Evolutionary conservation across 306 rosid genomes (phyloP).

Genomic region (Urtica urens): DNA sequence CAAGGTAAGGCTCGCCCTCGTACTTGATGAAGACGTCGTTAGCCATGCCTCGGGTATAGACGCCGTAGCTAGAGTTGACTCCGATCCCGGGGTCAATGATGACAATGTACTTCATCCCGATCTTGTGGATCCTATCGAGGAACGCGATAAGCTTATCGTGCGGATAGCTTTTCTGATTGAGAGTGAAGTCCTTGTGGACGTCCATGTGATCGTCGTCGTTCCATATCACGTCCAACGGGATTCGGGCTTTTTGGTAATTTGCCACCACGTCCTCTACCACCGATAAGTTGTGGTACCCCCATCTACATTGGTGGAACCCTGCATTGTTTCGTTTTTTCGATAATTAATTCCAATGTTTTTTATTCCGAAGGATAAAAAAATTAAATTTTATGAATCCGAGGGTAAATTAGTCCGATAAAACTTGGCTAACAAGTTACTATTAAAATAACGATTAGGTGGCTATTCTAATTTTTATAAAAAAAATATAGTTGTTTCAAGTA

Average conservation of each 20-base stretch:
- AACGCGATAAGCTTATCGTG: constrained; percentile 76
- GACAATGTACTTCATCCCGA: constrained; percentile 89
- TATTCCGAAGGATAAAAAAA: no score
- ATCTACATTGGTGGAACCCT: constrained; percentile 99
- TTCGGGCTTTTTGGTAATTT: constrained; percentile 69
- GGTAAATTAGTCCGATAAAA: no score
- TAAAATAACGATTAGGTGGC: no score
- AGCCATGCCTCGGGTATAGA: constrained; percentile 61
- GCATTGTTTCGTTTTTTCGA: no score
- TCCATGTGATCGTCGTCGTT: constrained; percentile 97
- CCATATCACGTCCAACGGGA: constrained; percentile 96
- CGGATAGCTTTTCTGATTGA: constrained; percentile 53
- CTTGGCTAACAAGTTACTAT: no score
- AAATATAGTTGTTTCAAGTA: no score
- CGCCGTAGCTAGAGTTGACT: constrained; percentile 64
- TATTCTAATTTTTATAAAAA: no score
- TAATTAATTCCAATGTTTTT: no score
- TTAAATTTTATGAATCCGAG: no score
- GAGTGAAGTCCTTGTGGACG: constrained; percentile 73
- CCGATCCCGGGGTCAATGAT: constrained; percentile 79
- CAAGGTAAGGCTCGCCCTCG: constrained; percentile 73
- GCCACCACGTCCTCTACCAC: constrained; percentile 91
- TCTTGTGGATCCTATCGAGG: constrained; percentile 64
- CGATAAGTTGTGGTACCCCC: constrained; percentile 96
- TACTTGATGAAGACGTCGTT: constrained; percentile 85